Evolutionary conservation across 352 stramenopile genomes (phyloP).

Genomic region (Globisporangium camurandrum): DNA sequence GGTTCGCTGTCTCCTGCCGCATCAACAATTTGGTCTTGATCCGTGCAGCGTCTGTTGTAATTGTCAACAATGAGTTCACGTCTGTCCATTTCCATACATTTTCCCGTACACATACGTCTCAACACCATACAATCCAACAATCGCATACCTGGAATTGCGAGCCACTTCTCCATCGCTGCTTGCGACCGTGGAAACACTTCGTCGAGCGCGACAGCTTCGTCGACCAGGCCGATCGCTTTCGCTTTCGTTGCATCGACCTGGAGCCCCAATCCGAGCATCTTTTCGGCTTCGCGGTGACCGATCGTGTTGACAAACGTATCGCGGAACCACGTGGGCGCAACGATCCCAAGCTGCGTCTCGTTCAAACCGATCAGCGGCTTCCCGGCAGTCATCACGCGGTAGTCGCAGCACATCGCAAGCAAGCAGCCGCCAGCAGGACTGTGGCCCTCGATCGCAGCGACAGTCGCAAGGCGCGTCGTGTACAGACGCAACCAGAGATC

Average conservation of each 20-base stretch:
- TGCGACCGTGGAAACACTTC: slow-evolving; percentile 67
- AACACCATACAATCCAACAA: too few relatives aligned
- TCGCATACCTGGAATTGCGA: slow-evolving; percentile 81
- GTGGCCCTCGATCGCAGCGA: slow-evolving; percentile 90
- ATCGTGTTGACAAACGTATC: slow-evolving; percentile 83
- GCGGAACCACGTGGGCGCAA: slow-evolving; percentile 75
- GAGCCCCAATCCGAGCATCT: slow-evolving; percentile 75
- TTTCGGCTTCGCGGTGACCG: slow-evolving; percentile 74
- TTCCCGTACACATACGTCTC: not conserved
- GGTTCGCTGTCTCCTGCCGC: slow-evolving; percentile 64
- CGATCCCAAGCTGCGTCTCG: slow-evolving; percentile 91
- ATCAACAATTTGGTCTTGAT: slow-evolving; percentile 74
- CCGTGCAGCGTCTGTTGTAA: slow-evolving; percentile 43
- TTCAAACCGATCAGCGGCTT: slow-evolving; percentile 92
- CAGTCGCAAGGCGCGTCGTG: slow-evolving; percentile 77
- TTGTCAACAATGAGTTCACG: not conserved
- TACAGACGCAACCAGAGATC: slow-evolving; percentile 92
- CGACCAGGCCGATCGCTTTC: slow-evolving; percentile 68
- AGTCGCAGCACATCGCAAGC: slow-evolving; percentile 92
- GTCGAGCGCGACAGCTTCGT: slow-evolving; percentile 68
- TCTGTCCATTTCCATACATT: not conserved
- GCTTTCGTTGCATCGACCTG: slow-evolving; percentile 71
- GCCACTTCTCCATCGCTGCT: slow-evolving; percentile 62
- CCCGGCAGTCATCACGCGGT: slow-evolving; percentile 87
- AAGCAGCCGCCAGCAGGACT: slow-evolving; percentile 91